phyloP scores from a whole-genome alignment of 2,329 filamentous ascomycete genomes.

The Alternaria incomplexa region DNA sequence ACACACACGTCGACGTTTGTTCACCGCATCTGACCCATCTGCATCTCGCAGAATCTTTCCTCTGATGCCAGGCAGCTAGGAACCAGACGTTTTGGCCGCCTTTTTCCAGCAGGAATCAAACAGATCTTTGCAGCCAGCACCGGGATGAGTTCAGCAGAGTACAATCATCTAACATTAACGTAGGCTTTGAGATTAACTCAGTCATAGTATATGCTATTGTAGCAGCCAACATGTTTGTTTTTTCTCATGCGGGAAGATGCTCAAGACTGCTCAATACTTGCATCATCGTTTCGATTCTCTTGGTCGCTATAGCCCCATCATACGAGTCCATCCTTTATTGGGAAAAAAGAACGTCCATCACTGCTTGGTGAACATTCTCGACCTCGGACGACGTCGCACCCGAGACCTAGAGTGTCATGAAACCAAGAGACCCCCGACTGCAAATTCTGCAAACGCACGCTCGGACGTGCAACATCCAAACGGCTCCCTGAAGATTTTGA shows the following conservation, averaged over 20 bases:
- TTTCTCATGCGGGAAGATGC: background rate
- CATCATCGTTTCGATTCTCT: background rate
- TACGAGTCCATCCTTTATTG: background rate
- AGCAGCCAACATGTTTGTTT: background rate
- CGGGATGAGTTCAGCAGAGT: background rate
- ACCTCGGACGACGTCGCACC: slow-evolving; percentile 4
- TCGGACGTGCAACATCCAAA: background rate
- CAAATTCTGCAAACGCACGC: slow-evolving; percentile 5
- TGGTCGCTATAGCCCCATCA: background rate
- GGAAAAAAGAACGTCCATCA: background rate
- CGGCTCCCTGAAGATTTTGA: background rate
- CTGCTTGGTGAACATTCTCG: background rate
- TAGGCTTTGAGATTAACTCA: background rate
- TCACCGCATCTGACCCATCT: background rate
- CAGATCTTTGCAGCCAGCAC: background rate
- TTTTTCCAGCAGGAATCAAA: background rate
- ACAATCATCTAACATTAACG: background rate
- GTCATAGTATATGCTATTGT: background rate
- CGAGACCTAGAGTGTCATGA: slow-evolving; percentile 1
- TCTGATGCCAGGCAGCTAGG: background rate
- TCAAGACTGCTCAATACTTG: background rate
- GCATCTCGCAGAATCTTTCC: background rate
- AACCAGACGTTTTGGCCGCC: background rate
- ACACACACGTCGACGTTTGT: background rate
- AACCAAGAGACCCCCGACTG: slow-evolving; percentile 2